Evolutionary conservation across 2,329 filamentous ascomycete species (phyloP).

Genomic region (Aspergillus sp.): DNA sequence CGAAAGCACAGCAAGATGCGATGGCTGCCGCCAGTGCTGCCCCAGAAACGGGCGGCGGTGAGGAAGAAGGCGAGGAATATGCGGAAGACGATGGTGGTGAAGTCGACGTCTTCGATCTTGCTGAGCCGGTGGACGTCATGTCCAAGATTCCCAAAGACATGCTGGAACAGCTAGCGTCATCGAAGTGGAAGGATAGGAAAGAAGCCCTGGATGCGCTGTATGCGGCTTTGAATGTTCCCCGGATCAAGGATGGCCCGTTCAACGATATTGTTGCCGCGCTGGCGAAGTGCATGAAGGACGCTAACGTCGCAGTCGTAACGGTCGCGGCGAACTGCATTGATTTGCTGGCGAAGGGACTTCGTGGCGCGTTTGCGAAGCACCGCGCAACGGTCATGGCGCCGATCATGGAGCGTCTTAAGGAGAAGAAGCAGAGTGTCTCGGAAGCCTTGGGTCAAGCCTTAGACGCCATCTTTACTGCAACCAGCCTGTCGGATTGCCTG

Average conservation of each 20-base stretch:
- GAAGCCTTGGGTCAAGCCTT: conserved; percentile 85
- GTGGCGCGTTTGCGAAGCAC: conserved; percentile 75
- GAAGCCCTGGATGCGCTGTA: conserved; percentile 84
- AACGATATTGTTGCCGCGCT: conserved; percentile 78
- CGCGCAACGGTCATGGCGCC: conserved; percentile 76
- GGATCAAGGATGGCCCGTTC: conserved; percentile 88
- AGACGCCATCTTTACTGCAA: conserved; percentile 66
- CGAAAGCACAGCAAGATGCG: conserved; percentile 85
- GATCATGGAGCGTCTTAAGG: conserved; percentile 93
- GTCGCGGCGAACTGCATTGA: conserved; percentile 93
- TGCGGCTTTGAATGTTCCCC: conserved; percentile 73
- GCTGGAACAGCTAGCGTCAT: conserved; percentile 76
- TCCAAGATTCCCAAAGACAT: conserved; percentile 80
- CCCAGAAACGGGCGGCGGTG: conserved; percentile 55
- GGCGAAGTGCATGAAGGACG: conserved; percentile 98
- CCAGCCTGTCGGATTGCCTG: conserved; percentile 77
- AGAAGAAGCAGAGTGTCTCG: conserved; percentile 87
- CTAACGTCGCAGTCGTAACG: conserved; percentile 91
- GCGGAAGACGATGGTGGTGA: conserved; percentile 62
- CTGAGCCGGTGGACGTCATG: conserved; percentile 82
- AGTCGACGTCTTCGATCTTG: conserved; percentile 76
- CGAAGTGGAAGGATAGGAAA: conserved; percentile 98
- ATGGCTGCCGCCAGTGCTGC: conserved; percentile 66
- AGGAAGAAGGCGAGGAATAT: conserved; percentile 59
- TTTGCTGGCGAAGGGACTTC: conserved; percentile 78